Conservation (phyloP, 768 basidiomycete species). For the Glaciozyma antarctica region DNA sequence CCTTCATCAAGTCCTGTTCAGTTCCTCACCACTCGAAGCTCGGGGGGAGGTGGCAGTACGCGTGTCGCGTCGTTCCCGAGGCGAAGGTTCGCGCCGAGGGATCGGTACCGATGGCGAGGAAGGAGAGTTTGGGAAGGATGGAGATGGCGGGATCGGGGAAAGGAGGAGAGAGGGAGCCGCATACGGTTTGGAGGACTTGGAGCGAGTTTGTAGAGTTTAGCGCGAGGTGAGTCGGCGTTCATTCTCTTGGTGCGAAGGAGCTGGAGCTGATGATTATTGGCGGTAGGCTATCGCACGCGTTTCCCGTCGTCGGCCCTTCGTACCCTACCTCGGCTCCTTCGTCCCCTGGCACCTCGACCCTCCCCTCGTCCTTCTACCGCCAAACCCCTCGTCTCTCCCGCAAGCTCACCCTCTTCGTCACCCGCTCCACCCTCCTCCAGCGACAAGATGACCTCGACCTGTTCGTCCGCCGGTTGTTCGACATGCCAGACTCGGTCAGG, state of each 20-base stretch:
- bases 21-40: slow-evolving; percentile 27
- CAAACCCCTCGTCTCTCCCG: slow-evolving; percentile 18
- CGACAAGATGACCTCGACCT: slow-evolving; percentile 26
- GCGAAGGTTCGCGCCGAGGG: neutral
- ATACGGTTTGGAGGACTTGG: slow-evolving; percentile 32
- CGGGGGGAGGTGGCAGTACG: slow-evolving; percentile 23
- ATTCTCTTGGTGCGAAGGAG: neutral
- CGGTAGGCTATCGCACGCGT: slow-evolving; percentile 15
- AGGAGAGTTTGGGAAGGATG: slow-evolving; percentile 16
- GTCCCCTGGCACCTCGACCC: neutral
- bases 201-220: slow-evolving; percentile 29
- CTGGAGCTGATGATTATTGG: neutral
- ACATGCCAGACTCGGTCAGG: slow-evolving; percentile 18
- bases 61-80: slow-evolving; percentile 28
- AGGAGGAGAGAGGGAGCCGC: slow-evolving; percentile 17
- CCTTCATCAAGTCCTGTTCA: slow-evolving; percentile 20
- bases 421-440: slow-evolving; percentile 11
- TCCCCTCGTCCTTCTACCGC: slow-evolving; percentile 6
- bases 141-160: slow-evolving; percentile 5
- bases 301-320: slow-evolving; percentile 14
- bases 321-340: neutral
- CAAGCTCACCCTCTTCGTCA: slow-evolving; percentile 25
- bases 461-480: slow-evolving; percentile 22
- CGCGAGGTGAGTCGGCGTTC: slow-evolving; percentile 12
- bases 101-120: slow-evolving; percentile 5